A percentile compares a stretch with the other conserved stretches of the same genome.
These are phyloP conservation scores for Fomitopsis schrenkii DNA, from an alignment of 1,284 basidiomycete species.

Conservation along the genomic window DNA sequence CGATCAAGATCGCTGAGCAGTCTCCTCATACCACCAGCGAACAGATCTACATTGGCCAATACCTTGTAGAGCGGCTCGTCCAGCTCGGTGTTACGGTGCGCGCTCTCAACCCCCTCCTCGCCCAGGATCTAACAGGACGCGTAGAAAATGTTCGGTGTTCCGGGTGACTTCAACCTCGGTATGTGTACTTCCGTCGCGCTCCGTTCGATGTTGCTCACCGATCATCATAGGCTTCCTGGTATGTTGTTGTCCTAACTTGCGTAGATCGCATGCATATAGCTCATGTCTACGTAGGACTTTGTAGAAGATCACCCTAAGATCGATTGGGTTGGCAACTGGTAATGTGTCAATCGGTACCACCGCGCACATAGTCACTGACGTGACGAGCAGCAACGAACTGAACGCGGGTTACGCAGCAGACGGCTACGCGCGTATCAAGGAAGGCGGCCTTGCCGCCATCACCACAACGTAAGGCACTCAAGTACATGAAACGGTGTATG, in stretches of 20 bases:
- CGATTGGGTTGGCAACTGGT: slow-evolving; percentile 91
- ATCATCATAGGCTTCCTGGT: slow-evolving; percentile 47
- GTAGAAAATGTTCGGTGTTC: slow-evolving; percentile 81
- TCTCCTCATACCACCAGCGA: slow-evolving; percentile 33
- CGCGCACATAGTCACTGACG: background rate
- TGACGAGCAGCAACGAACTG: slow-evolving; percentile 66
- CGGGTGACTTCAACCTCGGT: slow-evolving; percentile 91
- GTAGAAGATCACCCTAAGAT: slow-evolving; percentile 80
- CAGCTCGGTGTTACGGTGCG: slow-evolving; percentile 66
- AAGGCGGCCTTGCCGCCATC: slow-evolving; percentile 67
- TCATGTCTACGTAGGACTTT: slow-evolving; percentile 53
- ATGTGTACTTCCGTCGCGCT: slow-evolving; percentile 5
- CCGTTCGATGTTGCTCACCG: background rate
- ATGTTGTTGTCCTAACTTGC: slow-evolving; percentile 14
- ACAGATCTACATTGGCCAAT: slow-evolving; percentile 59
- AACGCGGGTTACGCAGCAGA: slow-evolving; percentile 92
- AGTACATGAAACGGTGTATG: background rate
- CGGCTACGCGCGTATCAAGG: slow-evolving; percentile 87
- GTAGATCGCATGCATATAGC: background rate
- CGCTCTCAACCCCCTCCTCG: background rate
- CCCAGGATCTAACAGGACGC: slow-evolving; percentile 8
- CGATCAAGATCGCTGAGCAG: slow-evolving; percentile 30
- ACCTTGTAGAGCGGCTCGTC: slow-evolving; percentile 66
- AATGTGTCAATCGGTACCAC: slow-evolving; percentile 7
- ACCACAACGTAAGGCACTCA: slow-evolving; percentile 60